Conservation (phyloP, 2,329 filamentous ascomycete genomes). For the Scytalidium lignicola region DNA sequence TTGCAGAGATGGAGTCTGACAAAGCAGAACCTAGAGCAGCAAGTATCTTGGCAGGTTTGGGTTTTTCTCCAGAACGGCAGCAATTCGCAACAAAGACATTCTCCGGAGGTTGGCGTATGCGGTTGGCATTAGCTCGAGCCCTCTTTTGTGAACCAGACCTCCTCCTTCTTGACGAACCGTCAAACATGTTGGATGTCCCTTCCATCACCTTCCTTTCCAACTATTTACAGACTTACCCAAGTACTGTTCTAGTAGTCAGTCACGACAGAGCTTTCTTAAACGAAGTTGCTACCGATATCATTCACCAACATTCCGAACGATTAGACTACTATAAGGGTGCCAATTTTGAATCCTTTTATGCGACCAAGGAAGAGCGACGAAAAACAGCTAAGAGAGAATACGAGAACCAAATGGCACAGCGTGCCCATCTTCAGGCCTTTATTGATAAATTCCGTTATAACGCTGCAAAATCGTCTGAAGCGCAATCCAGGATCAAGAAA, state of each 20-base stretch:
- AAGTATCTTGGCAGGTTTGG: constrained; percentile 92
- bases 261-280: constrained; percentile 99
- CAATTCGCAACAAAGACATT: constrained; percentile 94
- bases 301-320: constrained; percentile 94
- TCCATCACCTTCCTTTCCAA: constrained; percentile 97
- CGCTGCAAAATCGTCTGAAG: constrained; percentile 95
- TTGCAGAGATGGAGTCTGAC: constrained; percentile 98
- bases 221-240: constrained; percentile 90
- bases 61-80: constrained; percentile 90
- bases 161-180: constrained; percentile 94
- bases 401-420: constrained; percentile 93
- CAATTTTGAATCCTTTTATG: constrained; percentile 97
- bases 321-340: constrained; percentile 98
- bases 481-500: constrained; percentile 98
- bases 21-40: constrained; percentile 94
- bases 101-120: constrained; percentile 99
- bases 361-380: constrained; percentile 91
- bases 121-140: constrained; percentile 86
- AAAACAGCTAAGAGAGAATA: constrained; percentile 97
- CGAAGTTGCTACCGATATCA: constrained; percentile 98
- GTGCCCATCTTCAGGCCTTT: constrained; percentile 92
- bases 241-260: constrained; percentile 91
- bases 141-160: constrained; percentile 98
- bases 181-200: constrained; percentile 99
- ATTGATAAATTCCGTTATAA: constrained; percentile 99